A percentile compares a stretch with the other conserved stretches of the same genome.
Conservation (phyloP, 495 filamentous ascomycete species). For the Hypomontagnella monticulosa region DNA sequence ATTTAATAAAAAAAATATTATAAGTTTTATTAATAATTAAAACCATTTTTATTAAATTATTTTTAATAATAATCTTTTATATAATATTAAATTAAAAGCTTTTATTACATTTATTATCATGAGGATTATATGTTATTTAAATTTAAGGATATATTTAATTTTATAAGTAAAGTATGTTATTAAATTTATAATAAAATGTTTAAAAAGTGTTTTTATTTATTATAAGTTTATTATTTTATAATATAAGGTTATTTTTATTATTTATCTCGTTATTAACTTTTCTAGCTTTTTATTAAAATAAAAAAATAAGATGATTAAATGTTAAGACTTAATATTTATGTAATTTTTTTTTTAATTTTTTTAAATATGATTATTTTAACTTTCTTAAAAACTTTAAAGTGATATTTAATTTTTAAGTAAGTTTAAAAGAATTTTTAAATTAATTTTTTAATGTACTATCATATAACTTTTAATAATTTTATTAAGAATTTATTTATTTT, state of each 20-base stretch:
- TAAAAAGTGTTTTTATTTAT: neutral
- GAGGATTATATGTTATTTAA: neutral
- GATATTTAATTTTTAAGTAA: neutral
- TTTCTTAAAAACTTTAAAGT: neutral
- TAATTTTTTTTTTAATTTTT: neutral
- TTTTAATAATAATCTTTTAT: neutral
- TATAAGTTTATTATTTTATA: neutral
- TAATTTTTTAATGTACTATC: neutral
- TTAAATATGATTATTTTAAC: neutral
- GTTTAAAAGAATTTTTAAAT: neutral
- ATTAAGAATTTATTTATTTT: neutral
- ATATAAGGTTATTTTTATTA: neutral
- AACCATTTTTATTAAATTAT: neutral
- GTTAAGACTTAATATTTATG: neutral
- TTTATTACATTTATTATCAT: conserved; percentile 3
- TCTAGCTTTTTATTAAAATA: neutral
- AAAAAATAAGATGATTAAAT: neutral
- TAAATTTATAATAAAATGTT: neutral
- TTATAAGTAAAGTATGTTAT: neutral
- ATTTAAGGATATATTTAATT: neutral
- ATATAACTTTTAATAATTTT: neutral
- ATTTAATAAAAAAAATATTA: neutral
- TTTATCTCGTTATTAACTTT: neutral
- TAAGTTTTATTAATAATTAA: neutral
- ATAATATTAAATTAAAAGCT: neutral